These are phyloP conservation scores for Athelia sp. DNA, from an alignment of 1,284 basidiomycete species.

Conservation along the genomic window DNA sequence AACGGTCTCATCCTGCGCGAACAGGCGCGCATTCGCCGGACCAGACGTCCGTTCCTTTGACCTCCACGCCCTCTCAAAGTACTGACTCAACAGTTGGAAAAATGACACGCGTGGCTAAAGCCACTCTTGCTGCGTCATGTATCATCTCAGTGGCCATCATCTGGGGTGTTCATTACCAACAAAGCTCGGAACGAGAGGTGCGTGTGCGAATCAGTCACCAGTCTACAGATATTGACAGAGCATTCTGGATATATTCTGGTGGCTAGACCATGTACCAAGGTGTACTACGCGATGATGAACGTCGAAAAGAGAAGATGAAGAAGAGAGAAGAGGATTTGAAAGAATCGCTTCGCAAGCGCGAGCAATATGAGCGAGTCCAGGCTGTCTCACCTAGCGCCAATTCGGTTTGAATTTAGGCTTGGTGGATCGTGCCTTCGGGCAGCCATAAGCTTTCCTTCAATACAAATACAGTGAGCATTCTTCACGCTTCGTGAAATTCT, in stretches of 20 bases:
- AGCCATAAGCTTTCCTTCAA: no score
- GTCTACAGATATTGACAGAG: slow-evolving; percentile 1
- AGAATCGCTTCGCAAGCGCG: slow-evolving; percentile 60
- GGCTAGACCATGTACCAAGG: slow-evolving; percentile 85
- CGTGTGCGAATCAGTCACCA: slow-evolving; percentile 9
- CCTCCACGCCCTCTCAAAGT: slow-evolving; percentile 4
- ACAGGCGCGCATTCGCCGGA: no score
- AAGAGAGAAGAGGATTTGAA: slow-evolving; percentile 64
- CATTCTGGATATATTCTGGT: slow-evolving; percentile 6
- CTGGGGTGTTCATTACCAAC: slow-evolving; percentile 90
- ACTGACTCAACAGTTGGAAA: slow-evolving; percentile 1
- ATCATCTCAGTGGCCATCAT: slow-evolving; percentile 69
- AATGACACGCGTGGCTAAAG: slow-evolving; percentile 77
- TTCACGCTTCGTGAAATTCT: no score
- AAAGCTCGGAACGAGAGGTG: slow-evolving; percentile 83
- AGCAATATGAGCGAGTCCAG: slow-evolving; percentile 66
- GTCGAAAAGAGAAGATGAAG: slow-evolving; percentile 66
- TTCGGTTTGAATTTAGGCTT: slow-evolving; percentile 1
- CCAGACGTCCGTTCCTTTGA: no score
- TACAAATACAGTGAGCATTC: no score
- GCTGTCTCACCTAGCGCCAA: slow-evolving; percentile 28
- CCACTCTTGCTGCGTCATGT: slow-evolving; percentile 70
- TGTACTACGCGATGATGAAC: slow-evolving; percentile 83
- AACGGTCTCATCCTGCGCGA: no score
- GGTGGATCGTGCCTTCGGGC: not conserved